A percentile compares a stretch with the other conserved stretches of the same genome.
phyloP scores from a whole-genome alignment of 108 stramenopile species.

The Discostella stelligeroides region DNA sequence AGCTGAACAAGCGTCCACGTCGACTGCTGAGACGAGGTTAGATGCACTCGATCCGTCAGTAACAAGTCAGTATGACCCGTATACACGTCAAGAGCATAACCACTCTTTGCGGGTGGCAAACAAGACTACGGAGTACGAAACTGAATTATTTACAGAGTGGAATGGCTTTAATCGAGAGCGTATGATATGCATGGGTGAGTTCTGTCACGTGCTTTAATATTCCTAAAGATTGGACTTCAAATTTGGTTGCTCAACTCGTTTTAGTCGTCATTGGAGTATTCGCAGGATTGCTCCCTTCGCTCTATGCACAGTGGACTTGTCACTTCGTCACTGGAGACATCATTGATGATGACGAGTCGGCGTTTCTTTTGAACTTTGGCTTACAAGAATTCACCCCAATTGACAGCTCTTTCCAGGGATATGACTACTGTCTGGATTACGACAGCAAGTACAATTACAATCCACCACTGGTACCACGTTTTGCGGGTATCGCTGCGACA shows the following conservation, averaged over 20 bases:
- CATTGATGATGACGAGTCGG: constrained; percentile 1
- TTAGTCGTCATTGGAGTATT: constrained; percentile 9
- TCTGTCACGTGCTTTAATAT: background rate
- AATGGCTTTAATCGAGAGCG: constrained; percentile 5
- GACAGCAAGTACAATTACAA: constrained; percentile 7
- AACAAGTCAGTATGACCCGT: no score
- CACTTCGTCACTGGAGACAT: constrained; percentile 7
- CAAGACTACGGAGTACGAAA: background rate
- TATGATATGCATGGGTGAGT: constrained; percentile 4
- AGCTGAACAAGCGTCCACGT: background rate
- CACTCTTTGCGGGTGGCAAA: background rate
- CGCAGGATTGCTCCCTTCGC: constrained; percentile 8
- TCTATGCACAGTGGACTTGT: constrained; percentile 6
- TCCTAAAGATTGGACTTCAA: background rate
- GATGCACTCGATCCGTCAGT: background rate
- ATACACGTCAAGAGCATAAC: no score
- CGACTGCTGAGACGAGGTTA: background rate
- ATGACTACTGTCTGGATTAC: constrained; percentile 4
- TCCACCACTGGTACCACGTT: background rate
- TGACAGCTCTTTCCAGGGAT: constrained; percentile 1
- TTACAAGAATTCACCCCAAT: constrained; percentile 10
- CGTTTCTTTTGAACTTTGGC: constrained; percentile 7
- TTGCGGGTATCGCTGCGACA: background rate
- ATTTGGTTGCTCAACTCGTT: background rate
- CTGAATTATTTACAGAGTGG: background rate